A percentile compares a stretch with the other conserved stretches of the same genome.
These are phyloP conservation scores for Chlorella sp. DNA, from an alignment of 139 green algal genomes.

Conservation along the genomic window DNA sequence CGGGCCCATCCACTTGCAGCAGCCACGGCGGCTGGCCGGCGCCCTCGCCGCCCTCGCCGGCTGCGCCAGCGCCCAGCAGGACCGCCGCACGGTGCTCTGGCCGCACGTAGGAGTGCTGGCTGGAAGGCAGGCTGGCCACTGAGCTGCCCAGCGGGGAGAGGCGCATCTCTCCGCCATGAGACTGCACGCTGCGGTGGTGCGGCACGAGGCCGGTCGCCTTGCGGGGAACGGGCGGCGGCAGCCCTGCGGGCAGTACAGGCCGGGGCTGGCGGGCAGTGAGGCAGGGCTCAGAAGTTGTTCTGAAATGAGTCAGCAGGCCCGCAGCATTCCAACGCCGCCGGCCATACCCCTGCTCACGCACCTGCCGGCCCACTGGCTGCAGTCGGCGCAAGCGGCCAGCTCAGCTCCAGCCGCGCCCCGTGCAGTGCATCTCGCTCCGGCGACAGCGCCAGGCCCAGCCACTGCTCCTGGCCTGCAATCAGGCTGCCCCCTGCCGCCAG, in stretches of 20 bases:
- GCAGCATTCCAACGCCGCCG: neutral
- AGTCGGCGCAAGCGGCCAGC: slow-evolving; percentile 10
- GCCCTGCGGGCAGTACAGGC: neutral
- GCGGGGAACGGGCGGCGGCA: neutral
- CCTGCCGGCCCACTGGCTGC: neutral
- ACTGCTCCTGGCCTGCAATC: slow-evolving; percentile 54
- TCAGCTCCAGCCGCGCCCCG: slow-evolving; percentile 18
- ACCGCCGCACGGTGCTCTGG: slow-evolving; percentile 3
- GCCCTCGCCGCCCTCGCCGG: too few relatives aligned
- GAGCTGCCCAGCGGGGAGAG: neutral
- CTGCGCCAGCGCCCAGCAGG: neutral
- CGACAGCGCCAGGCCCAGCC: slow-evolving; percentile 55
- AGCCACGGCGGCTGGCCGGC: too few relatives aligned
- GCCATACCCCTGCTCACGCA: neutral
- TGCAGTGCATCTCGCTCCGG: slow-evolving; percentile 47
- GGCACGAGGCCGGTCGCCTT: neutral
- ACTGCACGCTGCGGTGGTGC: slow-evolving; percentile 2
- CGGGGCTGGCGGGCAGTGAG: neutral
- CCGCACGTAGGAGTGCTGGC: neutral
- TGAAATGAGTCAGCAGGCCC: neutral
- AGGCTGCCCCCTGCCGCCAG: slow-evolving; percentile 34
- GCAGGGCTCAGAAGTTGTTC: too few relatives aligned
- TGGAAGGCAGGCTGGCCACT: neutral
- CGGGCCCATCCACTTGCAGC: neutral
- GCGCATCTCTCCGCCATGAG: neutral